Base-by-base conservation (phyloP, 164 flowering plant species). In the Protea cynaroides region DNA sequence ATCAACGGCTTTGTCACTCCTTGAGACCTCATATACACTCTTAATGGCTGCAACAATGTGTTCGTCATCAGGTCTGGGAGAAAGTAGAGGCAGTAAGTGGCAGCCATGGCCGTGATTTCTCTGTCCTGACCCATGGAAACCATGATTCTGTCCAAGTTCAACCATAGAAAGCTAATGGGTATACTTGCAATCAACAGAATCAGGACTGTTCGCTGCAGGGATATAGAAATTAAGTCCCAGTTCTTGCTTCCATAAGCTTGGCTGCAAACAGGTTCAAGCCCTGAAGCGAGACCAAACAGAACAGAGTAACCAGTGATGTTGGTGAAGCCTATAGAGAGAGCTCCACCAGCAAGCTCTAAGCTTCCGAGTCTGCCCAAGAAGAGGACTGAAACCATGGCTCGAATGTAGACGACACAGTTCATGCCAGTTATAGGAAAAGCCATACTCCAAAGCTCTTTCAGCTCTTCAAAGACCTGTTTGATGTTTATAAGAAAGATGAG, bases 261-360 rank as follows among this genome's bases (percentile, higher is more conserved):
- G 76, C 89, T 80, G 68, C 95, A 84, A 1, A 94, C 88, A 3
- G 98, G 98, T 61, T 94, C 98, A 18, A 94, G 78, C 8, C 97
- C 98, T 12, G 96, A 84, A 10, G 98, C 95, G 5, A 94, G 75
- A 7, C 97, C 98, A 56, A 80, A 78, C 22, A 94, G 72, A 38
- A 94, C 90, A 19, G 97, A 94, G 85, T 90, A 91, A 19, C 98
- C 99, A 3, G 98, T 89, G 57, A 93, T 93, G 82, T 87, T 93
- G 19, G 98, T 92, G 78, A 93, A 90, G 25, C 97, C 88, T 52
- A 94, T 87, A 7, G 98, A 83, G 9, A 94, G 84, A 5, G 97
- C 89, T 7, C 98, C 97, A 0, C 98, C 98, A 36, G 98, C 94
- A 0, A 94, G 86, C 72, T 87, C 95, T 10, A 87, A 61, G 69